A percentile compares a stretch with the other conserved stretches of the same genome.
These are phyloP conservation scores for Euphorbia schlechtendalii DNA, from an alignment of 441 rosid genomes.

Conservation along the genomic window DNA sequence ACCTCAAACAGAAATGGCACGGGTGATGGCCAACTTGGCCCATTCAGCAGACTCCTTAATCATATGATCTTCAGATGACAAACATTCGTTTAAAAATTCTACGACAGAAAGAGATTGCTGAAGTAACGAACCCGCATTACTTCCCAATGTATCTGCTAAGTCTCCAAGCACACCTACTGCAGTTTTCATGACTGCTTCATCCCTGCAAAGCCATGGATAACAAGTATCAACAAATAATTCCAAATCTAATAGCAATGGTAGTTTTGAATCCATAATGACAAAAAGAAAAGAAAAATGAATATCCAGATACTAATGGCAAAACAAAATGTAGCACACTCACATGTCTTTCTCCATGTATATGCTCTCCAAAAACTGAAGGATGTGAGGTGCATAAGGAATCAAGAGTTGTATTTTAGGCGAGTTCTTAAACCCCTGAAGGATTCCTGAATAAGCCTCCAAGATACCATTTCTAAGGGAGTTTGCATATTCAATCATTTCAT, in stretches of 20 bases:
- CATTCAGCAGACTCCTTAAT: conserved; percentile 76
- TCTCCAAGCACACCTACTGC: conserved; percentile 59
- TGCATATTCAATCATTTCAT: conserved; percentile 51
- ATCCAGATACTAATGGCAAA: not conserved
- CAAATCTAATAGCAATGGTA: not conserved
- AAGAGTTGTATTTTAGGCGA: conserved; percentile 48
- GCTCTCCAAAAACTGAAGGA: conserved; percentile 52
- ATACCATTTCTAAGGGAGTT: conserved; percentile 53
- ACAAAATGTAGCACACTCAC: conserved; percentile 25
- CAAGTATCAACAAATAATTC: conserved; percentile 13
- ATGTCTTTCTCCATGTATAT: conserved; percentile 48
- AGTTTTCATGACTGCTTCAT: conserved; percentile 47
- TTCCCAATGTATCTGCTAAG: conserved; percentile 52
- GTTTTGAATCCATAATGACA: not conserved
- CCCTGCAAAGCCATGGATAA: conserved; percentile 27
- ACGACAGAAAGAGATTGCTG: conserved; percentile 47
- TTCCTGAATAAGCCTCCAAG: conserved; percentile 58
- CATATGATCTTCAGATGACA: conserved; percentile 51
- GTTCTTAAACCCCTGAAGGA: conserved; percentile 54
- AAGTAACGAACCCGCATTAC: conserved; percentile 46
- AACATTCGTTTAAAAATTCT: conserved; percentile 46
- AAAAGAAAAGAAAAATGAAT: not conserved
- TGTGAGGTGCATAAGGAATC: conserved; percentile 50
- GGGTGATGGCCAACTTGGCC: conserved; percentile 51
- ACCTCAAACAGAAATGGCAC: conserved; percentile 48